These are phyloP conservation scores for Saccharata proteae DNA, from an alignment of 2,329 filamentous ascomycete species.

Conservation along the genomic window DNA sequence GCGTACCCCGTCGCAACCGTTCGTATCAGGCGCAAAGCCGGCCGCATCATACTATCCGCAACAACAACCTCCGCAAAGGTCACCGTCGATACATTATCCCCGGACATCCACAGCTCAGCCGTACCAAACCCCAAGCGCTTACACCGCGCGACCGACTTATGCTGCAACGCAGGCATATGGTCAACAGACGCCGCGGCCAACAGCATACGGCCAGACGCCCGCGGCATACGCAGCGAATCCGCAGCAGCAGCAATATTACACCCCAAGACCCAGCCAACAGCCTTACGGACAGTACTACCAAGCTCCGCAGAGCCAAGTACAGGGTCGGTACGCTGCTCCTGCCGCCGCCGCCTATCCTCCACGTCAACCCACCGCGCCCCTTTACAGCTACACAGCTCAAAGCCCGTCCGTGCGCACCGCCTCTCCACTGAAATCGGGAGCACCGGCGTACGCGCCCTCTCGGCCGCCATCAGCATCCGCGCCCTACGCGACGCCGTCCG, in stretches of 20 bases:
- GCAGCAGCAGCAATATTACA: slow-evolving; percentile 6
- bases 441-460: slow-evolving; percentile 14
- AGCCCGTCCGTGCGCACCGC: slow-evolving; percentile 20
- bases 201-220: slow-evolving; percentile 5
- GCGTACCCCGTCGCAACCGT: slow-evolving; percentile 17
- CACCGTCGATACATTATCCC: slow-evolving; percentile 24
- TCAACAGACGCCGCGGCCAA: slow-evolving; percentile 6
- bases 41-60: slow-evolving; percentile 20
- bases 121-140: slow-evolving; percentile 19
- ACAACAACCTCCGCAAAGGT: slow-evolving; percentile 21
- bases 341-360: slow-evolving; percentile 21
- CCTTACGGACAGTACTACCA: slow-evolving; percentile 23
- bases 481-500: slow-evolving; percentile 7
- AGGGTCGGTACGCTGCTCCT: slow-evolving; percentile 20
- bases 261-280: slow-evolving; percentile 8
- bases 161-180: slow-evolving; percentile 17
- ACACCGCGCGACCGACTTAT: slow-evolving; percentile 17
- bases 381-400: slow-evolving; percentile 17
- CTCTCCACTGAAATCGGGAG: slow-evolving; percentile 24
- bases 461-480: slow-evolving; percentile 19
- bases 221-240: too few relatives aligned
- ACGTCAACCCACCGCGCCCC: slow-evolving; percentile 20
- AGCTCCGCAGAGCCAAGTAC: slow-evolving; percentile 20
- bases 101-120: slow-evolving; percentile 18
- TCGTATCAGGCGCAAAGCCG: slow-evolving; percentile 10